phyloP scores from a whole-genome alignment of 805 yeast species.

The Wickerhamiella brachini region DNA sequence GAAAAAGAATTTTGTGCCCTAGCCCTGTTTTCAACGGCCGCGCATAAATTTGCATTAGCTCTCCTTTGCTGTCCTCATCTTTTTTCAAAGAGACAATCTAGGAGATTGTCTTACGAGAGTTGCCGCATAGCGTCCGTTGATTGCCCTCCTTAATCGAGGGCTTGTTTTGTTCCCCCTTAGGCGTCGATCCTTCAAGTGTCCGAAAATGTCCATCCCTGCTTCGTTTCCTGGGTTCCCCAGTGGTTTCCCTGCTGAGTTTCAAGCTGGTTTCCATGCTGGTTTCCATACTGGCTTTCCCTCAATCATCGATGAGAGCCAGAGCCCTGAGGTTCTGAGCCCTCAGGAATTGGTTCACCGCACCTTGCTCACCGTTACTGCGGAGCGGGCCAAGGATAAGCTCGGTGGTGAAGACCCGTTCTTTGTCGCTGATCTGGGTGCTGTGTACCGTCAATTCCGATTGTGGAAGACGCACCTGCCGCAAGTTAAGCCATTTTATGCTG shows the following conservation, averaged over 20 bases:
- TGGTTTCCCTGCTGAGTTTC: background rate
- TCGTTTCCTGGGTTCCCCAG: background rate
- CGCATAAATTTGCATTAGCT: background rate
- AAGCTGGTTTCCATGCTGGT: background rate
- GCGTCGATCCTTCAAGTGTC: background rate
- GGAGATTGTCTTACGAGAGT: slow-evolving; percentile 19
- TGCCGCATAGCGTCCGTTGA: slow-evolving; percentile 20
- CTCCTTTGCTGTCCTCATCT: background rate
- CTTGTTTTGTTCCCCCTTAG: background rate
- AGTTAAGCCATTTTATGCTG: slow-evolving; percentile 83
- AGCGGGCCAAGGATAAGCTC: slow-evolving; percentile 13
- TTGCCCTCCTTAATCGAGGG: slow-evolving; percentile 16
- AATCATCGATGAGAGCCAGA: background rate
- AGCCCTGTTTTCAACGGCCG: background rate
- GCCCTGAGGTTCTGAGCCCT: background rate
- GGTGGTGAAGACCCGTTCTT: slow-evolving; percentile 62
- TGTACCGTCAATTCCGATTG: slow-evolving; percentile 42
- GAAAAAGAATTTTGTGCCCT: background rate
- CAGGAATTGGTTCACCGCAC: slow-evolving; percentile 1
- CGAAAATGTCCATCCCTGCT: slow-evolving; percentile 1
- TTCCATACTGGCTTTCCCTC: background rate
- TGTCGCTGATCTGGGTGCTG: slow-evolving; percentile 70
- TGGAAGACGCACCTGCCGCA: slow-evolving; percentile 60
- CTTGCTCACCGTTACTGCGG: background rate
- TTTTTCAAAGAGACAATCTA: background rate